Evolutionary conservation across 2,329 filamentous ascomycete genomes (phyloP).

Genomic region (Aspergillus luchuensis): DNA sequence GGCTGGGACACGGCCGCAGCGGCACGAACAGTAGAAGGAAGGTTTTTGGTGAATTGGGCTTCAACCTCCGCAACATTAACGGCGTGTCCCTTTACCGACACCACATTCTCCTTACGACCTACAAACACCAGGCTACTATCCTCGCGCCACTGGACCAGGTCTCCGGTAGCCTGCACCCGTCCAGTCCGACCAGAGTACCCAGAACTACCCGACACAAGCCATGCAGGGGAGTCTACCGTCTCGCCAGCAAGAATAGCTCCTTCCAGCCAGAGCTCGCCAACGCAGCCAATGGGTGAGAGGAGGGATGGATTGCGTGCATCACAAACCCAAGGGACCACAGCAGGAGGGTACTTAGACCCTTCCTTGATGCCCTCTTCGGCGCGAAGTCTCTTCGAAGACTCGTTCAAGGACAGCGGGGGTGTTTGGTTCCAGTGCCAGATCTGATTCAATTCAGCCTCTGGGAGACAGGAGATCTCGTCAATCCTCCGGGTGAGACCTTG

Average conservation of each 20-base stretch:
- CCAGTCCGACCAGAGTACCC: conserved; percentile 32
- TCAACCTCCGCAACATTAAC: conserved; percentile 47
- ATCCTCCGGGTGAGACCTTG: conserved; percentile 29
- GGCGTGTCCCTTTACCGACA: conserved; percentile 41
- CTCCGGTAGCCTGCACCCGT: conserved; percentile 34
- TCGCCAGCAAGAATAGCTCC: conserved; percentile 33
- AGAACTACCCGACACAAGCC: conserved; percentile 39
- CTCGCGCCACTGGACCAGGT: conserved; percentile 34
- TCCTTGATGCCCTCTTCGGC: conserved; percentile 24
- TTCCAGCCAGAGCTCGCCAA: conserved; percentile 46
- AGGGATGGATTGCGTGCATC: conserved; percentile 34
- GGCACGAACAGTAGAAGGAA: conserved; percentile 34
- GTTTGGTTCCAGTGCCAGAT: conserved; percentile 49
- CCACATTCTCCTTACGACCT: conserved; percentile 37
- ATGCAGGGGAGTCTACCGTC: conserved; percentile 27
- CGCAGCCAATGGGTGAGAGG: conserved; percentile 46
- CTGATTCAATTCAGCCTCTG: conserved; percentile 40
- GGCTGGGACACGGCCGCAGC: conserved; percentile 31
- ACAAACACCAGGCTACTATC: conserved; percentile 35
- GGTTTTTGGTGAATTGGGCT: conserved; percentile 37
- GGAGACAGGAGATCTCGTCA: conserved; percentile 42
- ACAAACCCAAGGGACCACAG: conserved; percentile 32
- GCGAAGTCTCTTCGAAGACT: conserved; percentile 26
- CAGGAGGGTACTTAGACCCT: conserved; percentile 39
- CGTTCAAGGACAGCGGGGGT: conserved; percentile 39